Base-by-base conservation (phyloP, 2,329 filamentous ascomycete species). In the Fusarium begoniae region DNA sequence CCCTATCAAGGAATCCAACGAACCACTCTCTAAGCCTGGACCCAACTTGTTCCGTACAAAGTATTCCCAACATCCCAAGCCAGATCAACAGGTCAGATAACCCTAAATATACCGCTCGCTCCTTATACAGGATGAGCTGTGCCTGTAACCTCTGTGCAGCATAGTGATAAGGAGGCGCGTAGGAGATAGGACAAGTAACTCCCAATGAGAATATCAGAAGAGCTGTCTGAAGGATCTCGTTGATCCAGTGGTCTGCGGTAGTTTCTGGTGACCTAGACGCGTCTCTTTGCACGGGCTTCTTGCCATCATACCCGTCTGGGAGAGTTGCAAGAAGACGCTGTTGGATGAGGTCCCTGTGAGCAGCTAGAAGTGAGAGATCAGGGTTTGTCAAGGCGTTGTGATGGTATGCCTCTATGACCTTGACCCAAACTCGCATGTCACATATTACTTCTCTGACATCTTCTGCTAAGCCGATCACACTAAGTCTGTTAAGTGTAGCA, bases 341-440 rank as follows among this genome's bases (percentile, higher is more conserved):
- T 6, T 68, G 65, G 15, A 68, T 68, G 8, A 68, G 37, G 9
- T 68, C 62, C 9, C 65, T 22, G 4, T 68, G 65, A 5, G 63
- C 65, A 6, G 65, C 41, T 15, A 68, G 40, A 18, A 68, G 40
- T 1, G 65, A 68, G 17, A 26, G 6, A 8, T 68, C 65, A 0
- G 37, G 24, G 3, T 14, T 32, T 13, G 18, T 20, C 0, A 68
- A 8, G 3, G 20, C 3, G 8, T 18, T 20, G 13, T 20, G 11
- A 3, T 67, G 63, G 8, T 44, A 22, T 1, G 40, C 47, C 18
- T 68, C 65, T 2, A 68, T 54, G 1, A 68, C 24, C 6, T 32
- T 41, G 15, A 61, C 35, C 65, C 65, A 67, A 3, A 6, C 5
- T 2, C 47, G 38, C 45, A 68, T 53, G 10, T 67, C 53, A 7